phyloP scores from a whole-genome alignment of 768 basidiomycete genomes.

The Hydnomerulius pinastri region DNA sequence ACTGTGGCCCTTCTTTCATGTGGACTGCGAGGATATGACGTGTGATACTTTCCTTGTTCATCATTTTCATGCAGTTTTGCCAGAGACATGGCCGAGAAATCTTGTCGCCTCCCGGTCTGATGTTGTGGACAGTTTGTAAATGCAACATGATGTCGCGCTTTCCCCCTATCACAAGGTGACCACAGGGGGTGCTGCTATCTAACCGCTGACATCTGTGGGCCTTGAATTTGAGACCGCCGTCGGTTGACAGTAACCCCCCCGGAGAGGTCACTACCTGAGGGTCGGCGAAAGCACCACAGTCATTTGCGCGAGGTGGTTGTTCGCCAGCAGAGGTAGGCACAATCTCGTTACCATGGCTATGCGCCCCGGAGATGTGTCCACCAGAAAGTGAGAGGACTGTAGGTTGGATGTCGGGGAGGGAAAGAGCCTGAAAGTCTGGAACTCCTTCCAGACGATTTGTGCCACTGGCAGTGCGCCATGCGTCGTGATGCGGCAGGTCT shows the following conservation, averaged over 20 bases:
- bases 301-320: too few species aligned
- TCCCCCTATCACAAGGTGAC: neutral
- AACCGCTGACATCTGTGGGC: constrained; percentile 16
- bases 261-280: too few species aligned
- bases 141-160: constrained; percentile 21
- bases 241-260: too few species aligned
- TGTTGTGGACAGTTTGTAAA: constrained; percentile 11
- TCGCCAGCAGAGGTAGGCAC: too few species aligned
- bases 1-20: constrained; percentile 15
- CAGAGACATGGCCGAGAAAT: constrained; percentile 17
- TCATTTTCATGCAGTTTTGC: constrained; percentile 12
- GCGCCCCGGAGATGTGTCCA: too few species aligned
- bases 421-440: neutral
- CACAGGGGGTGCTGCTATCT: constrained; percentile 7
- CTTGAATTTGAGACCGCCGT: too few species aligned
- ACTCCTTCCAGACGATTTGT: neutral
- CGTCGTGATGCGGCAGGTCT: neutral
- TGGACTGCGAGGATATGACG: constrained; percentile 31
- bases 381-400: neutral
- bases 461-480: too few species aligned
- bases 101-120: constrained; percentile 21
- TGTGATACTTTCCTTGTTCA: constrained; percentile 32
- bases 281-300: too few species aligned
- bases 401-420: neutral
- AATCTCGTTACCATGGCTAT: too few species aligned